A percentile compares a stretch with the other conserved stretches of the same genome.
These are phyloP conservation scores for Barnettozyma wickerhamii DNA, from an alignment of 805 yeast genomes.

Conservation along the genomic window DNA sequence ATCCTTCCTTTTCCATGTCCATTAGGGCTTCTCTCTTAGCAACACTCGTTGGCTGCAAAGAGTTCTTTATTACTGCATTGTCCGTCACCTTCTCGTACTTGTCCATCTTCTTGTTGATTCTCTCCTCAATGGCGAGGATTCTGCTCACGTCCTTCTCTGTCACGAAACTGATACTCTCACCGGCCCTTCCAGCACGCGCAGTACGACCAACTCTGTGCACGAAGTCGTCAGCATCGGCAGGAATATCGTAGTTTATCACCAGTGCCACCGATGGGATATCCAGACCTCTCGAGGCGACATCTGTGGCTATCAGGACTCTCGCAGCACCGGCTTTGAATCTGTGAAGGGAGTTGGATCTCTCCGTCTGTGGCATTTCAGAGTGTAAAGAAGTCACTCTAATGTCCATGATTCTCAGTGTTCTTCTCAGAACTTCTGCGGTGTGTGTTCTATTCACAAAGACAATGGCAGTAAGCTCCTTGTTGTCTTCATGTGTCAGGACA, in stretches of 20 bases:
- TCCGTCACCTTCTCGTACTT: constrained; percentile 69
- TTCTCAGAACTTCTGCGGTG: constrained; percentile 82
- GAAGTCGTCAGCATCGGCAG: constrained; percentile 94
- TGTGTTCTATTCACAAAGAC: constrained; percentile 88
- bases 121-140: constrained; percentile 78
- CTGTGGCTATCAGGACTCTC: constrained; percentile 88
- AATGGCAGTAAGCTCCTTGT: constrained; percentile 64
- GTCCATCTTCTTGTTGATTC: constrained; percentile 78
- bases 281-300: constrained; percentile 95
- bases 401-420: constrained; percentile 69
- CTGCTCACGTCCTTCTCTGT: constrained; percentile 83
- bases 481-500: constrained; percentile 57
- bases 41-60: constrained; percentile 62
- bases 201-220: constrained; percentile 98
- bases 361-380: constrained; percentile 91
- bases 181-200: constrained; percentile 93
- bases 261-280: constrained; percentile 92
- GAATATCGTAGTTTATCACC: constrained; percentile 88
- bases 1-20: constrained; percentile 90
- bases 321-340: constrained; percentile 95
- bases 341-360: constrained; percentile 86
- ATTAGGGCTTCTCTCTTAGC: constrained; percentile 89
- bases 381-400: constrained; percentile 86
- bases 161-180: constrained; percentile 78
- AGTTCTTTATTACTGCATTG: constrained; percentile 67